A percentile compares a stretch with the other conserved stretches of the same genome.
Evolutionary conservation across 495 filamentous ascomycete genomes (phyloP).

Genomic region (Pyrenopolyporus hunteri): DNA sequence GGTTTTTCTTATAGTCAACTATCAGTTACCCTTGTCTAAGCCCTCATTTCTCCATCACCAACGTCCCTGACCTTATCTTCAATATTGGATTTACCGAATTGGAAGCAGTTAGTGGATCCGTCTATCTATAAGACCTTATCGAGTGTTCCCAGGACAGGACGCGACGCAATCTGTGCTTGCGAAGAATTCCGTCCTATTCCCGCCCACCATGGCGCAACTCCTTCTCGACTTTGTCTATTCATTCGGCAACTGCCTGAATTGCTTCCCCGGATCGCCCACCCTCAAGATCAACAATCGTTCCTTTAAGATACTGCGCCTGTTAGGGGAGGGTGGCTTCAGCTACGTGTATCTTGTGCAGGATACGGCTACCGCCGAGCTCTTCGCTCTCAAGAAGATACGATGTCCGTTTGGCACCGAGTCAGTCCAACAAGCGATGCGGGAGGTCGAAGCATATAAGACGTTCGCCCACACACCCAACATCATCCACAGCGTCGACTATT

Average conservation of each 20-base stretch:
- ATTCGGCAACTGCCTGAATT: constrained; percentile 90
- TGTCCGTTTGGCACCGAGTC: constrained; percentile 97
- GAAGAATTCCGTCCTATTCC: neutral
- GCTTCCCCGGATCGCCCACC: constrained; percentile 91
- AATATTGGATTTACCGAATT: too few relatives aligned
- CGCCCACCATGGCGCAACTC: constrained; percentile 74
- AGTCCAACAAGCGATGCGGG: constrained; percentile 89
- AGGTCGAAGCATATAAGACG: constrained; percentile 94
- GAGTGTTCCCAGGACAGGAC: too few relatives aligned
- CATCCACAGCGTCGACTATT: constrained; percentile 89
- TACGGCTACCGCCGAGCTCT: constrained; percentile 76
- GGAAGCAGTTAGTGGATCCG: too few relatives aligned
- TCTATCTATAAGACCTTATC: too few relatives aligned
- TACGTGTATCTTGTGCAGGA: constrained; percentile 99
- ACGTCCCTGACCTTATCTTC: too few relatives aligned
- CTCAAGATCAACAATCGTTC: constrained; percentile 92
- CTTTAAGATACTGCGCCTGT: constrained; percentile 91
- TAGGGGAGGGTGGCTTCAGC: constrained; percentile 97
- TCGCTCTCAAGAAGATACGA: constrained; percentile 97
- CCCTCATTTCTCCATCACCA: too few relatives aligned
- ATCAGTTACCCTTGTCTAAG: too few relatives aligned
- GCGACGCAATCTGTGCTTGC: too few relatives aligned
- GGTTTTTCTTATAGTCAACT: neutral
- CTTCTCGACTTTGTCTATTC: constrained; percentile 89
- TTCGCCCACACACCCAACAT: constrained; percentile 83